Evolutionary conservation across 768 basidiomycete species (phyloP), one percentile per base, ranked within the genome.

Genomic region (Xerocomellus amylosporus): DNA sequence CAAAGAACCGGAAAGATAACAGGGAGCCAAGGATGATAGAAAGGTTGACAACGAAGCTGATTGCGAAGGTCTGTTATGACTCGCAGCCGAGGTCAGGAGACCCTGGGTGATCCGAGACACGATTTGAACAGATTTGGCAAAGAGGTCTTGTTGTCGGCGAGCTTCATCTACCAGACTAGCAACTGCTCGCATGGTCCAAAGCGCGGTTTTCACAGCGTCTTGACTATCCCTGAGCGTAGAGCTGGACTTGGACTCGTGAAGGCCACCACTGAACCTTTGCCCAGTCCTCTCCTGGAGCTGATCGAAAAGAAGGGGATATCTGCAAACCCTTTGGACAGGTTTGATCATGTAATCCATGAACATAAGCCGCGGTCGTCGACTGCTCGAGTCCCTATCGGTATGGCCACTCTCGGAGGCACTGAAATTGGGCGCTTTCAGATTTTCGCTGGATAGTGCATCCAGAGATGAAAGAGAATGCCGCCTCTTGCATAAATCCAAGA

Each of bases 241-340:
- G 20, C 14, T 49, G 33, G 51, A 40, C 15, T 14, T 49, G 33
- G 51, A 40, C 15, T 51, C 28, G 26, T 45, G 34, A 28, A 42
- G 46, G 34, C 30, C 50, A 22, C 49, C 22, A 17, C 34, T 39
- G 44, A 47, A 55, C 33, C 28, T 53, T 14, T 56, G 54, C 1
- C 12, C 46, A 13, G 40, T 46, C 31, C 57, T 58, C 24, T 60
- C 60, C 30, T 70, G 72, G 34, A 97, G 79, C 62, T 89, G 85
- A 53, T 85, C 86, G 42, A 99, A 81, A 9, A 99, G 79, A 47
- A 98, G 79, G 17, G 94, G 93, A 66, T 99, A 99, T 62, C 87
- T 90, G 80, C 95, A 98, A 46, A 99, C 88, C 47, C 94, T 79
- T 71, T 99, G 96, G 15, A 98, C 81, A n/a, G 96, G 96, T 71